These are phyloP conservation scores for Ulota crispa DNA, from an alignment of 225 moss, liverwort and hornwort species.

Conservation along the genomic window DNA sequence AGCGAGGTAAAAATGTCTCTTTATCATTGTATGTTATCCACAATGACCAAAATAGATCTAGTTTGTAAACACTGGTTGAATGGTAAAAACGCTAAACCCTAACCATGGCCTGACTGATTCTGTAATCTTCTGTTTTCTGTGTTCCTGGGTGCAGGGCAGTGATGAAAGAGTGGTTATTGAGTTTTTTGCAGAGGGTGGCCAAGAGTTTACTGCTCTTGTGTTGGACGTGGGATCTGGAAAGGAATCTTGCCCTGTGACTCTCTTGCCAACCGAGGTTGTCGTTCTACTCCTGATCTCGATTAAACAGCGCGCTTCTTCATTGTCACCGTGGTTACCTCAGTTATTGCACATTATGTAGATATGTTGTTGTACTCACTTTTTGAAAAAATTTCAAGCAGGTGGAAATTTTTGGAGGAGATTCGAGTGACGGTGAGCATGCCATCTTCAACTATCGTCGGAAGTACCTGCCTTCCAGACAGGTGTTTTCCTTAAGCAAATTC, in stretches of 20 bases:
- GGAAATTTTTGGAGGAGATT: constrained; percentile 51
- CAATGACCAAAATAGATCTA: neutral
- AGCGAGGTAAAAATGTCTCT: constrained; percentile 25
- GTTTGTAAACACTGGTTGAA: neutral
- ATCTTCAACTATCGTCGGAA: constrained; percentile 93
- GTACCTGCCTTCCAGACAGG: constrained; percentile 90
- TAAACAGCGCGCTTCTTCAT: neutral
- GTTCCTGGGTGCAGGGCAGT: constrained; percentile 59
- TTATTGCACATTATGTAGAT: neutral
- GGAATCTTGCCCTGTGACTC: constrained; percentile 63
- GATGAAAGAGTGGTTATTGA: constrained; percentile 81
- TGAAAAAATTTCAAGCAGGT: constrained; percentile 49
- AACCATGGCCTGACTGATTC: constrained; percentile 15
- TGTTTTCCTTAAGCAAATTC: constrained; percentile 18
- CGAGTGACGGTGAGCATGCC: constrained; percentile 41
- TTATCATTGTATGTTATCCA: neutral
- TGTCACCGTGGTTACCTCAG: neutral
- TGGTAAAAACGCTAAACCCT: neutral
- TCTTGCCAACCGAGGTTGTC: constrained; percentile 85
- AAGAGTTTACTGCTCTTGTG: constrained; percentile 92
- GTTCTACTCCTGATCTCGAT: constrained; percentile 12
- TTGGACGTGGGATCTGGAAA: constrained; percentile 67
- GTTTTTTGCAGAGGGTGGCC: constrained; percentile 82
- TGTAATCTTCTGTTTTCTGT: constrained; percentile 16
- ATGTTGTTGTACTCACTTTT: constrained; percentile 13